Evolutionary conservation across 768 basidiomycete species (phyloP).

Genomic region (Termitomyces eurrhizus): DNA sequence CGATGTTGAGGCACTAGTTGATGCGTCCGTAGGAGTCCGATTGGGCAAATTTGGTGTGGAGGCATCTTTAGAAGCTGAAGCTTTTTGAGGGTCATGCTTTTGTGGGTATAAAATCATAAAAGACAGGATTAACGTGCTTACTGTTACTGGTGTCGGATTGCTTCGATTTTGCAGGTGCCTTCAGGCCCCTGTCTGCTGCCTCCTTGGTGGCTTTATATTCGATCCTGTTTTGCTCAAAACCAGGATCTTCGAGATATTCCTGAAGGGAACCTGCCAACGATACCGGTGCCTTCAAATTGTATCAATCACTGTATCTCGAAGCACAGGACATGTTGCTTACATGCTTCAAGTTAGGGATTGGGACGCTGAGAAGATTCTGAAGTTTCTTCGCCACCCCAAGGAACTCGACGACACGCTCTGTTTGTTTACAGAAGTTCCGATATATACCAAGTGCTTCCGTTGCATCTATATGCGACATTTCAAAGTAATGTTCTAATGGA

Average conservation of each 20-base stretch:
- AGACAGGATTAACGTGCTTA: slow-evolving; percentile 17
- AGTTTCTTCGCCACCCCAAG: slow-evolving; percentile 90
- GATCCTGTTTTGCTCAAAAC: slow-evolving; percentile 91
- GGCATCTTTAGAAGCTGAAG: neutral
- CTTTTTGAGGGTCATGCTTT: neutral
- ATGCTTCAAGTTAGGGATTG: slow-evolving; percentile 92
- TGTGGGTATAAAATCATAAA: neutral
- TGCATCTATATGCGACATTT: slow-evolving; percentile 96
- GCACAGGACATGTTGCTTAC: slow-evolving; percentile 33
- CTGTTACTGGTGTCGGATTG: slow-evolving; percentile 29
- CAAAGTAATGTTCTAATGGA: slow-evolving; percentile 85
- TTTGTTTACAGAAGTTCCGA: slow-evolving; percentile 91
- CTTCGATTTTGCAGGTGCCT: slow-evolving; percentile 19
- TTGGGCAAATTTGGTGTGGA: neutral
- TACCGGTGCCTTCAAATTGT: slow-evolving; percentile 73
- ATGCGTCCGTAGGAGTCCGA: slow-evolving; percentile 9
- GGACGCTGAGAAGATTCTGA: slow-evolving; percentile 88
- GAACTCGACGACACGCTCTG: slow-evolving; percentile 90
- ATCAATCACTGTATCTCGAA: neutral
- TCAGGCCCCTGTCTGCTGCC: slow-evolving; percentile 42
- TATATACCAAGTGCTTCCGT: slow-evolving; percentile 81
- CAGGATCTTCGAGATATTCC: slow-evolving; percentile 94
- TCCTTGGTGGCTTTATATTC: slow-evolving; percentile 88
- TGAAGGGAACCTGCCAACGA: slow-evolving; percentile 91
- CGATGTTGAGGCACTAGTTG: slow-evolving; percentile 14